Conservation (phyloP, 495 filamentous ascomycete genomes). For the Penicillium ucsense region DNA sequence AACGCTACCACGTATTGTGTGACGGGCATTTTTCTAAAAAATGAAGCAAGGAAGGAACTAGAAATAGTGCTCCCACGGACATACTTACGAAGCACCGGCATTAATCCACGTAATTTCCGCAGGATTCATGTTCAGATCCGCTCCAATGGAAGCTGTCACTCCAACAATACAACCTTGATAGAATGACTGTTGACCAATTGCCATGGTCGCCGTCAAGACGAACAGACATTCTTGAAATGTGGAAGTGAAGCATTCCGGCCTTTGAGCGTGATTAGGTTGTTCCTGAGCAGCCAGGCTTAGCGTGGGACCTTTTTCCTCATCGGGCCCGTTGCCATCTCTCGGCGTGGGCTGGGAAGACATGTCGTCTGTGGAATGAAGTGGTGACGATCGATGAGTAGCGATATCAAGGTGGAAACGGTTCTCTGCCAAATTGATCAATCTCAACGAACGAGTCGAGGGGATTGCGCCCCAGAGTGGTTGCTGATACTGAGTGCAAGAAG, state of each 20-base stretch:
- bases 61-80: background rate
- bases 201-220: conserved; percentile 58
- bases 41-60: background rate
- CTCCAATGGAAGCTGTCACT: conserved; percentile 53
- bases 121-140: conserved; percentile 54
- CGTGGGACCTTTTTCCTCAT: conserved; percentile 10
- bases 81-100: conserved; percentile 49
- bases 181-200: conserved; percentile 55
- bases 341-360: no score
- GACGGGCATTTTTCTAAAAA: no score
- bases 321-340: background rate
- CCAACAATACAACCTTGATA: conserved; percentile 49
- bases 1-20: no score
- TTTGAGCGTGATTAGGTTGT: conserved; percentile 6
- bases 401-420: no score
- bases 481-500: no score
- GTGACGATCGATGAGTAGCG: no score
- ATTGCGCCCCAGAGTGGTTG: no score
- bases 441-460: no score
- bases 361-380: background rate
- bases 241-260: conserved; percentile 50
- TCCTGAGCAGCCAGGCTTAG: conserved; percentile 4
- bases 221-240: conserved; percentile 58
- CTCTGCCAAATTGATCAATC: no score
- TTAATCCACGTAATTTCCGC: conserved; percentile 66